Base-by-base conservation (phyloP, 768 basidiomycete genomes). In the Serendipita sp. region DNA sequence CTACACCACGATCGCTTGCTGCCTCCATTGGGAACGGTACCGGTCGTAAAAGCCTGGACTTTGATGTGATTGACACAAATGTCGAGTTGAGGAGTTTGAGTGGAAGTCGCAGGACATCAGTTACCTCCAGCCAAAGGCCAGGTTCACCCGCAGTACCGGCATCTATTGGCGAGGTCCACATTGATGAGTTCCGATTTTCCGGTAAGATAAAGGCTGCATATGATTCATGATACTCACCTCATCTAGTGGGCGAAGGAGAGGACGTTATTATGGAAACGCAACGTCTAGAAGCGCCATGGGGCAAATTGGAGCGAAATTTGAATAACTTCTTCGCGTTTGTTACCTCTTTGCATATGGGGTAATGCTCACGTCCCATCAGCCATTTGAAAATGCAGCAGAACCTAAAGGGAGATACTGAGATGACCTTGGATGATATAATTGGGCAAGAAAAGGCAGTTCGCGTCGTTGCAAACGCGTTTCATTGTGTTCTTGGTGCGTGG, bases 391-490 rank as follows among this genome's bases (percentile, higher is more conserved):
- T 88, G 86, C 87, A 87, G 69, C 74, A 80, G 58, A 81, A 79
- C 66, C 79, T 85, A 29, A 74, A 73, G 53, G 72, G 76, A 4
- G 71, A 75, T 15, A 73, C 75, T 15, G 72, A 75, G 64, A 74
- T 91, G 37, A 76, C 74, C 8, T 88, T 91, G 69, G 81, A 86
- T 65, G 78, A 76, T 36, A 77, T 91, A 37, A 85, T 83, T 8
- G 88, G 87, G 8, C 79, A 74, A 66, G 70, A 73, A 48, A 81
- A 85, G 1, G 88, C 85, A 68, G 87, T 85, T 8, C 87, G 84
- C 70, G 86, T 91, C 43, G 90, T 87, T 8, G 84, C 89, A 6
- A 82, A 86, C 15, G 90, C 83, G 3, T 85, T 92, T 71, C 89
- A 92, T 72, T 88, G 92, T 68, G 90, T 88, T 71, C 78, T 92